A percentile compares a stretch with the other conserved stretches of the same genome.
Evolutionary conservation across 345 rosid species (phyloP).

Genomic region (Eucalyptus lansdowneana): DNA sequence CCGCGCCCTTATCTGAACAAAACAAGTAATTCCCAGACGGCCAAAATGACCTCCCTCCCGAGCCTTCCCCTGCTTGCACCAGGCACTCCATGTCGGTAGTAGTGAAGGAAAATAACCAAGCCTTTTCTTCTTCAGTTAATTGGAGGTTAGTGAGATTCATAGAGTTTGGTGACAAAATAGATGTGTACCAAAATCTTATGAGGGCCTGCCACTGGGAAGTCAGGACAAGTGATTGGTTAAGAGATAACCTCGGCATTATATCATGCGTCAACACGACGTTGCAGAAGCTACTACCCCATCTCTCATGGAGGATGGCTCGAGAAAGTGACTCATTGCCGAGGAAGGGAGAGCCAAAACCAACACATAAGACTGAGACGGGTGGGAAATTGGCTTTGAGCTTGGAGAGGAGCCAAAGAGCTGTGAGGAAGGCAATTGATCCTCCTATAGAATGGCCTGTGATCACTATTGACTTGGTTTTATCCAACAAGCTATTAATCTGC

Average conservation of each 20-base stretch:
- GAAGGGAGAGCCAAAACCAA: conserved; percentile 81
- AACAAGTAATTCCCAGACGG: conserved; percentile 73
- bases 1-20: conserved; percentile 61
- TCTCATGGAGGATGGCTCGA: conserved; percentile 36
- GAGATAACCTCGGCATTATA: conserved; percentile 43
- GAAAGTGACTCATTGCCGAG: conserved; percentile 60
- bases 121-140: neutral
- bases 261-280: conserved; percentile 58
- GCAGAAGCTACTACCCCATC: conserved; percentile 67
- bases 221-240: conserved; percentile 9
- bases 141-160: neutral
- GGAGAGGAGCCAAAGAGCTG: conserved; percentile 72
- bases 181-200: conserved; percentile 12
- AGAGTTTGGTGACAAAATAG: conserved; percentile 3
- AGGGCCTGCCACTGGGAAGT: conserved; percentile 4
- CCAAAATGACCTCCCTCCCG: conserved; percentile 16
- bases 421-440: conserved; percentile 56
- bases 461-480: conserved; percentile 36
- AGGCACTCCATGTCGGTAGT: neutral
- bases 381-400: conserved; percentile 11
- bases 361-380: conserved; percentile 39
- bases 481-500: conserved; percentile 21
- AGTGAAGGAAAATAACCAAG: conserved; percentile 3
- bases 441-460: conserved; percentile 79
- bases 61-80: neutral